Percentiles rank a stretch among this genome's conserved stretches.
Evolutionary conservation across 768 basidiomycete species (phyloP).

Genomic region (Pisolithus microcarpus): DNA sequence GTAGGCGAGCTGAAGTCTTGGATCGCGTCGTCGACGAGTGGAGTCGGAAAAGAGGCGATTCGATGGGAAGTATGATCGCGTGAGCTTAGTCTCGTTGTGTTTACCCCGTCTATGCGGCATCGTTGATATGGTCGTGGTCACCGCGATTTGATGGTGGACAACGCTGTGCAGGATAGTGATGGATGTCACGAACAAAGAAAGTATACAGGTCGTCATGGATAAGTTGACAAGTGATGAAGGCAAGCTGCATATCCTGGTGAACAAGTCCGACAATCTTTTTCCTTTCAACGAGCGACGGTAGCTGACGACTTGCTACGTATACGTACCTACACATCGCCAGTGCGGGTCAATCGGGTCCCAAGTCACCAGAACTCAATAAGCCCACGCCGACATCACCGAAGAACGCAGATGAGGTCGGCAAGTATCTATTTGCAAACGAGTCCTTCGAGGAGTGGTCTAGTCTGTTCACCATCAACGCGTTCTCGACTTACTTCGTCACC

Average conservation of each 20-base stretch:
- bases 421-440: conserved; percentile 64
- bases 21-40: conserved; percentile 47
- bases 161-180: conserved; percentile 44
- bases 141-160: background rate
- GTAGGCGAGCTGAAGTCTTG: conserved; percentile 59
- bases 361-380: conserved; percentile 50
- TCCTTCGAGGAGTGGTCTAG: conserved; percentile 55
- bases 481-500: conserved; percentile 72
- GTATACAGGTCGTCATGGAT: conserved; percentile 52
- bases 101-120: conserved; percentile 1
- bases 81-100: conserved; percentile 24
- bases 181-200: conserved; percentile 66
- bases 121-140: conserved; percentile 1
- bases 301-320: background rate
- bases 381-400: conserved; percentile 51
- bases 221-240: conserved; percentile 38
- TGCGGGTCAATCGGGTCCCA: conserved; percentile 69
- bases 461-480: conserved; percentile 60
- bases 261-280: conserved; percentile 49
- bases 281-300: background rate
- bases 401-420: conserved; percentile 57
- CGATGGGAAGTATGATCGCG: conserved; percentile 51
- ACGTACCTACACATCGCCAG: conserved; percentile 29
- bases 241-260: conserved; percentile 70
- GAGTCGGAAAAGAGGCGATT: conserved; percentile 30